A percentile compares a stretch with the other conserved stretches of the same genome.
Conservation (phyloP, 441 rosid genomes). For the Arabidopsis hybrid region DNA sequence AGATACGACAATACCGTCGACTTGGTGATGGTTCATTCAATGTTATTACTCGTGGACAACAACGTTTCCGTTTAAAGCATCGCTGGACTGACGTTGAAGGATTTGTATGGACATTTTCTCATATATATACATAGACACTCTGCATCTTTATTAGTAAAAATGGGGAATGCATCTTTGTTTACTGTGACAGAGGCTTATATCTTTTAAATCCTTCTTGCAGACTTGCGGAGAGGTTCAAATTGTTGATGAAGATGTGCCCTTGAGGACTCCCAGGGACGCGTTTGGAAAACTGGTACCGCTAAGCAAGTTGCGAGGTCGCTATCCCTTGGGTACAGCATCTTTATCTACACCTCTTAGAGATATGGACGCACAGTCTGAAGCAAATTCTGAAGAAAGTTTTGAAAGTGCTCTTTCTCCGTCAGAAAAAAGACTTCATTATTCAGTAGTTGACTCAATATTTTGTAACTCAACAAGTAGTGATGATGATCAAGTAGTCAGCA, state of each 20-base stretch:
- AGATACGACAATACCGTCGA: conserved; percentile 89
- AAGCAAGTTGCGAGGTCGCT: conserved; percentile 47
- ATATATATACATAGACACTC: conserved; percentile 2
- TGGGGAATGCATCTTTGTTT: conserved; percentile 7
- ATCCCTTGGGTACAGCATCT: conserved; percentile 40
- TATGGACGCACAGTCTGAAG: conserved; percentile 35
- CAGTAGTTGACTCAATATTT: conserved; percentile 55
- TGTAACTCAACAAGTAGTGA: conserved; percentile 66
- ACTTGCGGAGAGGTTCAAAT: conserved; percentile 88
- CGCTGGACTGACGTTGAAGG: conserved; percentile 91
- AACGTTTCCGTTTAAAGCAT: conserved; percentile 76
- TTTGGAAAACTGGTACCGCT: conserved; percentile 64
- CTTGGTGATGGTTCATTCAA: conserved; percentile 87
- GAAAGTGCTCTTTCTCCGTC: conserved; percentile 73
- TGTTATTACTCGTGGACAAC: conserved; percentile 92
- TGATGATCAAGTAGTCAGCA: conserved; percentile 51
- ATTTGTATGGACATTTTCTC: conserved; percentile 62
- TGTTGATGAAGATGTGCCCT: conserved; percentile 79
- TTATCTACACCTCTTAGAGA: conserved; percentile 50
- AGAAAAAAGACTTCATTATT: conserved; percentile 70
- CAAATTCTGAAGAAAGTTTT: conserved; percentile 78
- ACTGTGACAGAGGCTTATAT: conserved; percentile 33
- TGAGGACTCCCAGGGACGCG: conserved; percentile 80
- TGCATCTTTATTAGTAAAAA: background rate
- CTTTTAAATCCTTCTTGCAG: conserved; percentile 49